Base-by-base conservation (phyloP, 2,329 filamentous ascomycete species). In the Ophiostoma piceae region DNA sequence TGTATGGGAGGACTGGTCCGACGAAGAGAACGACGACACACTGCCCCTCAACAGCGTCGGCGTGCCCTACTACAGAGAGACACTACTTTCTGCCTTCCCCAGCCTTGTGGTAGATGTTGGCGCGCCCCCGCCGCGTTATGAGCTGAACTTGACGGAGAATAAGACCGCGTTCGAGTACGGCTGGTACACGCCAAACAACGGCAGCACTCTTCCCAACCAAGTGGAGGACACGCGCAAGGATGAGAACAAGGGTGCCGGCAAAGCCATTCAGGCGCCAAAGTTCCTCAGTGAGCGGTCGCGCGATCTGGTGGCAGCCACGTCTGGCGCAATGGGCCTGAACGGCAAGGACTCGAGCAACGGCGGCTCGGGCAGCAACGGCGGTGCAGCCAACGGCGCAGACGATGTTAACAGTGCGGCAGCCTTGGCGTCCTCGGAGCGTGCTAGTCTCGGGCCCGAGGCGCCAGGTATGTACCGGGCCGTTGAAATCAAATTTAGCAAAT, bases 401-500 rank as follows among this genome's bases (percentile, higher is more conserved):
- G 91, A 93, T 70, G 82, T 39, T 9, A 65, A 64, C n/a, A 64
- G 62, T 39, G 62, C 62, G 35, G 62, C 35, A 22, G 84, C 87
- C 0, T 79, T 94, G 71, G 86, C 87, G n/a, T 87, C 89, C 51
- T 82, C 87, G 69, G 88, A 90, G 69, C 82, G 94, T 3, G 89
- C 91, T 72, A 90, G 90, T 73, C 86, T 90, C 70, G 91, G 92
- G 73, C 87, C 90, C 57, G 93, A 97, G 70, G 90, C 95, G 4
- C 91, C 94, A 29, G 86, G 91, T 9, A 92, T 95, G 82, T 99
- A 99, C 78, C 89, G 91, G 73, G 94, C 93, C 75, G 91, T 97
- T 12, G 94, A 98, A 78, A 99, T 99, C 81, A 97, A 97, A 78
- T 99, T 98, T 82, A 97, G 94, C 83, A 96, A 93, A 77, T 99